Conservation (phyloP, 345 rosid genomes). For the Acer negundo region DNA sequence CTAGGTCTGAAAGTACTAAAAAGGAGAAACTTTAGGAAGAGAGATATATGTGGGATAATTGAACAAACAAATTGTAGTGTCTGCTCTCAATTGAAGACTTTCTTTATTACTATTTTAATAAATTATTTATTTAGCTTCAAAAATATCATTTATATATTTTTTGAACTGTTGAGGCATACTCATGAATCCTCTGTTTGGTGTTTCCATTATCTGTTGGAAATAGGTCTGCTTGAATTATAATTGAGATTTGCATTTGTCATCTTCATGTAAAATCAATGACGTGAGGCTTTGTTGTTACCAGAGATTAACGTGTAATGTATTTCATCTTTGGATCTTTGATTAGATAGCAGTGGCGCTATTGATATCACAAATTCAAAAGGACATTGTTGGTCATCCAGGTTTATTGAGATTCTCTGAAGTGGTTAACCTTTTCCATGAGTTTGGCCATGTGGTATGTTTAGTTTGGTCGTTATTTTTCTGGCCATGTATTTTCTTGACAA, state of each 20-base stretch:
- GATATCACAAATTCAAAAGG: conserved; percentile 73
- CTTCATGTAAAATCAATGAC: conserved; percentile 16
- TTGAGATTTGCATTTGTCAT: conserved; percentile 14
- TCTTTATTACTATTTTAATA: background rate
- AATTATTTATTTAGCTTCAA: background rate
- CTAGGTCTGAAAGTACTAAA: background rate
- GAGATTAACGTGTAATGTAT: conserved; percentile 1
- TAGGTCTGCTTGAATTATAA: conserved; percentile 9
- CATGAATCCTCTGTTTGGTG: background rate
- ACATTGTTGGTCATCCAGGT: conserved; percentile 36
- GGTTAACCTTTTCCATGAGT: conserved; percentile 89
- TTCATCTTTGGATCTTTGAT: conserved; percentile 22
- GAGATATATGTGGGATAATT: background rate
- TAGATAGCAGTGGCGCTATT: conserved; percentile 79
- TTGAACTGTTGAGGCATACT: background rate
- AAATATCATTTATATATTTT: background rate
- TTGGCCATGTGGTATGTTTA: conserved; percentile 91
- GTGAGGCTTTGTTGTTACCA: background rate
- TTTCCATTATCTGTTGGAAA: conserved; percentile 6
- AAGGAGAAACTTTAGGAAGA: background rate
- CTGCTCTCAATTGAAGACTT: background rate
- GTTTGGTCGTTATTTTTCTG: conserved; percentile 10
- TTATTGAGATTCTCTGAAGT: conserved; percentile 88
- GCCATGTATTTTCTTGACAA: conserved; percentile 13
- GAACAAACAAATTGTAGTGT: background rate